Evolutionary conservation across 257 asterid genomes (phyloP), one percentile per base, ranked within the genome.

Genomic region (Primulina tabacum): DNA sequence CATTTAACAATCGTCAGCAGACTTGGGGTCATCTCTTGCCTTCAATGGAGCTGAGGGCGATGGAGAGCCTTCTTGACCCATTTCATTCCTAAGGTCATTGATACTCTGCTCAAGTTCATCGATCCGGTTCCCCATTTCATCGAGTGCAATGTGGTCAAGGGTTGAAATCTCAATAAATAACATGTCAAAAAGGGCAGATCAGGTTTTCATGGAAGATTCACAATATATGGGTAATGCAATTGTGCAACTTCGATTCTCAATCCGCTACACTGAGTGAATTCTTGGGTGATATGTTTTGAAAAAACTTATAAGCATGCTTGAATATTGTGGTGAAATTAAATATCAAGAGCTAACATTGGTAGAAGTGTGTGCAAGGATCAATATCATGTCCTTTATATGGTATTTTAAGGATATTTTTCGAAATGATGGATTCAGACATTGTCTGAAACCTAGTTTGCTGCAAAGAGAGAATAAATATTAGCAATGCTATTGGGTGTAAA

Each of bases 381-480:
- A 24, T 24, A 24, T 24, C 26, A 61, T 55, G 58, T 61, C 47
- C 6, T 24, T 66, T 5, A 75, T 33, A 67, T 21, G 52, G 52
- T 21, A 62, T 18, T 34, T 37, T 16, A 77, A 90, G 98, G 97
- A 92, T 92, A 92, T 92, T 88, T 81, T 92, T 92, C 56, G 80
- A 47, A 71, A 92, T 84, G 75, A 92, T 90, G 68, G 97, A 88
- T 53, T 92, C 96, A 5, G 98, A 92, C 98, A 92, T 92, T 34
- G 89, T 80, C 82, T 92, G 97, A 75, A 92, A 92, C 85, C 98
- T 88, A 66, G 77, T 65, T 92, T 92, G 98, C 98, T 92, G 96
- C 85, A 74, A 74, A 50, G 79, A 69, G 80, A 52, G 67, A 37
- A 33, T 26, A 56, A 26, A 33, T 38, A 69, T 63, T 24, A 71